These are phyloP conservation scores for Aspergillus steynii DNA, from an alignment of 495 filamentous ascomycete species.

Conservation along the genomic window DNA sequence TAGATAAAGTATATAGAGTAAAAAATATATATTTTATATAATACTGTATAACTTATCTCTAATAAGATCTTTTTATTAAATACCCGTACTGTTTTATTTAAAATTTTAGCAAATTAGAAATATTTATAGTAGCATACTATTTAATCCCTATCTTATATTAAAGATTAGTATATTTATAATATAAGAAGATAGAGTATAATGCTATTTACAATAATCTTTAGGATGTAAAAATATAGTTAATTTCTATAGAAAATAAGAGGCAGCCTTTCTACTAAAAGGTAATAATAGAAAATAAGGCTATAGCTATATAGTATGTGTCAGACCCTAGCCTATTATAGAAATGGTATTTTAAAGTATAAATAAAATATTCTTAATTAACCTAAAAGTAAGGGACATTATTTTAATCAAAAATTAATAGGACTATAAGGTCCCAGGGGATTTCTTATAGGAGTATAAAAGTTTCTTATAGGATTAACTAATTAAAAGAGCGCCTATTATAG, in stretches of 20 bases:
- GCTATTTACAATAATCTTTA: too few species aligned
- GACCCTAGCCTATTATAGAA: background rate
- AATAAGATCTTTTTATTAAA: conserved; percentile 2
- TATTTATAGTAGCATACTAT: too few species aligned
- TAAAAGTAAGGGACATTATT: background rate
- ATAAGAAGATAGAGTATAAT: too few species aligned
- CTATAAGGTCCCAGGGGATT: conserved; percentile 1
- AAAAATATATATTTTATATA: background rate
- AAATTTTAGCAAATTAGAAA: too few species aligned
- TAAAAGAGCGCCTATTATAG: background rate
- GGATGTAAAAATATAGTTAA: too few species aligned
- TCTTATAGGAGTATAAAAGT: background rate
- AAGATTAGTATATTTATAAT: too few species aligned
- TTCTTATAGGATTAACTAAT: background rate
- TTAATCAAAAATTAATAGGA: background rate
- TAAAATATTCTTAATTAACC: background rate
- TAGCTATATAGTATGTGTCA: background rate
- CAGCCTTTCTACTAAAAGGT: too few species aligned
- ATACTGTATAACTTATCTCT: background rate
- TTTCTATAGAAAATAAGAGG: too few species aligned
- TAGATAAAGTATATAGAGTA: conserved; percentile 3
- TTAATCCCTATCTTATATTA: too few species aligned
- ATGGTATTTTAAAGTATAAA: background rate
- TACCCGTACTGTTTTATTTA: conserved; percentile 1
- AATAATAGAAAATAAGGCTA: background rate